These are phyloP conservation scores for Penicillium goetzii DNA, from an alignment of 495 filamentous ascomycete species.

Conservation along the genomic window DNA sequence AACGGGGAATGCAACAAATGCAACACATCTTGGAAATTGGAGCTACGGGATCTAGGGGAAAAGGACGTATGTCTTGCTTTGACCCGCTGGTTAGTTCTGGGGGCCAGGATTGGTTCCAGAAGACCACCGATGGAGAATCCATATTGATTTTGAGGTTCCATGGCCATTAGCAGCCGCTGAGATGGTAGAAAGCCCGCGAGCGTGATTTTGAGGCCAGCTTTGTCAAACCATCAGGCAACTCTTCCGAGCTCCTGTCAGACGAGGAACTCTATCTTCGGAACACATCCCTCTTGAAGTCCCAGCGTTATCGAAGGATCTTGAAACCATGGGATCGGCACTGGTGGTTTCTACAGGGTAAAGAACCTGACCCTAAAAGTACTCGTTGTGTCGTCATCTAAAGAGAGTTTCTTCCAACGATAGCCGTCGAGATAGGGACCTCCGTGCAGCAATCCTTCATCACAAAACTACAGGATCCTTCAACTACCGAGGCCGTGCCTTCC, in stretches of 20 bases:
- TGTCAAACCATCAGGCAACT: not conserved
- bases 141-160: not conserved
- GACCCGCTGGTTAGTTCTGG: slow-evolving; percentile 18
- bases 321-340: not conserved
- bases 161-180: not conserved
- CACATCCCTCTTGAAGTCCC: not conserved
- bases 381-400: not conserved
- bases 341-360: not conserved
- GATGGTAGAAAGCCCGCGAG: not conserved
- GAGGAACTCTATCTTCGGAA: not conserved
- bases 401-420: too few relatives aligned
- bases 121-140: not conserved
- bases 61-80: slow-evolving; percentile 14
- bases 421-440: too few relatives aligned
- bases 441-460: too few relatives aligned
- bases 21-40: slow-evolving; percentile 21
- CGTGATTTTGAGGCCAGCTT: not conserved
- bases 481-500: too few relatives aligned
- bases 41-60: slow-evolving; percentile 14
- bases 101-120: slow-evolving; percentile 8
- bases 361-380: not conserved
- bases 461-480: too few relatives aligned
- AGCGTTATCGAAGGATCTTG: not conserved
- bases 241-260: not conserved
- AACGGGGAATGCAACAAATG: slow-evolving; percentile 18